Conservation (phyloP, 1,284 basidiomycete species). For the Ganoderma multipileum region DNA sequence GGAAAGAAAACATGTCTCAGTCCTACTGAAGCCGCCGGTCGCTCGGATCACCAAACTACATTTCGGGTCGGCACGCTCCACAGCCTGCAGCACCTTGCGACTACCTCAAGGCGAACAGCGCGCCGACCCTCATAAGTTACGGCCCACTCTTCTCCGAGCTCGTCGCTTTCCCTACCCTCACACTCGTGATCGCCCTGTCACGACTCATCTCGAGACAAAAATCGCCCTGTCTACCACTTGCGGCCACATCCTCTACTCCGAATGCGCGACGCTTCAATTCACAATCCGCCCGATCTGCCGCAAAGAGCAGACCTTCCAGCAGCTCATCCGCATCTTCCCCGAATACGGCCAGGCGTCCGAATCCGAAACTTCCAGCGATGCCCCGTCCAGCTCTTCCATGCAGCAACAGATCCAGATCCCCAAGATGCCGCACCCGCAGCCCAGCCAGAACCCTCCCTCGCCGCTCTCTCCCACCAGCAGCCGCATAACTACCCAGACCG, state of each 20-base stretch:
- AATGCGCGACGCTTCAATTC: slow-evolving; percentile 33
- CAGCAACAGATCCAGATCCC: not conserved
- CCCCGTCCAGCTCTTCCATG: not conserved
- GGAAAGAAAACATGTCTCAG: no score
- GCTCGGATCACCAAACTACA: no score
- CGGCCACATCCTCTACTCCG: slow-evolving; percentile 28
- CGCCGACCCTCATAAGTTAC: not conserved
- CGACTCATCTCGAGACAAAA: slow-evolving; percentile 6
- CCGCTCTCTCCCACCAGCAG: no score
- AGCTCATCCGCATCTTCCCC: slow-evolving; percentile 30
- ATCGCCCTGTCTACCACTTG: slow-evolving; percentile 28
- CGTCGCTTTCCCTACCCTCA: not conserved
- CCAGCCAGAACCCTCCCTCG: not conserved
- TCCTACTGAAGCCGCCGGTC: no score
- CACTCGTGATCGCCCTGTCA: not conserved
- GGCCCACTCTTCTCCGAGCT: not conserved
- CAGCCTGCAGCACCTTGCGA: no score
- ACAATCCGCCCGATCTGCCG: slow-evolving; percentile 23
- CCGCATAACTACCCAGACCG: not conserved
- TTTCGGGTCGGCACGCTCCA: no score
- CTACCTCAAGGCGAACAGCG: no score
- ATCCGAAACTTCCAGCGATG: not conserved
- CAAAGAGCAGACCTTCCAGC: slow-evolving; percentile 16
- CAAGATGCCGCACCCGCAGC: not conserved
- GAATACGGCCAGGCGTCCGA: not conserved